Evolutionary conservation across 2,329 filamentous ascomycete genomes (phyloP).

Genomic region (Clonostachys solani): DNA sequence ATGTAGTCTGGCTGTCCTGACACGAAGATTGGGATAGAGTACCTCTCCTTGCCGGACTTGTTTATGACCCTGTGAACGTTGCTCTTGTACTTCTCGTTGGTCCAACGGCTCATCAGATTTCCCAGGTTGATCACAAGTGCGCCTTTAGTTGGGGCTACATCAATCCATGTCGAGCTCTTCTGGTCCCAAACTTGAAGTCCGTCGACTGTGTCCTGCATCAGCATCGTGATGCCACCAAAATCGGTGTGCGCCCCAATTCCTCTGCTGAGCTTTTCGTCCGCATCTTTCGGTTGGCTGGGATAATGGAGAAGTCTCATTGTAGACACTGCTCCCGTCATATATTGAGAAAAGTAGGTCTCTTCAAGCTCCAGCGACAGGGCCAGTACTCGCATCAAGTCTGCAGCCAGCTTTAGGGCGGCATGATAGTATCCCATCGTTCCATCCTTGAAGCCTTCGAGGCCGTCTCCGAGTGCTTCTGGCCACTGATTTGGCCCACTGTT

Average conservation of each 20-base stretch:
- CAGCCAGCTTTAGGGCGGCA: constrained; percentile 30
- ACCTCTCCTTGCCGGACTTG: constrained; percentile 41
- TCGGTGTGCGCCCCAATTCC: constrained; percentile 48
- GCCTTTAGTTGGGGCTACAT: constrained; percentile 31
- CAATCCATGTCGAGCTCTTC: constrained; percentile 35
- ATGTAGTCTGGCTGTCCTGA: constrained; percentile 44
- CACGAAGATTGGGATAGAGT: constrained; percentile 53
- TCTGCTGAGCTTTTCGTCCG: constrained; percentile 22
- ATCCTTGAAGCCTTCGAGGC: constrained; percentile 24
- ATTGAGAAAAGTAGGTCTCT: constrained; percentile 34
- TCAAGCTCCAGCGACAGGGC: constrained; percentile 33
- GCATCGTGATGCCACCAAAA: constrained; percentile 51
- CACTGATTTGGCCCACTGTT: constrained; percentile 36
- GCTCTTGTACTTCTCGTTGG: constrained; percentile 45
- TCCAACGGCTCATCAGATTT: constrained; percentile 45
- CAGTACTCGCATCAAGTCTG: constrained; percentile 32
- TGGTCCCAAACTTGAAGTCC: constrained; percentile 47
- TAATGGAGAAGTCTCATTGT: constrained; percentile 44
- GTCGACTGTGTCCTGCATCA: constrained; percentile 44
- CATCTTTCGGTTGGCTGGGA: constrained; percentile 30
- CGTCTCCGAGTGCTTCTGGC: constrained; percentile 26
- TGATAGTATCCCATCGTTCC: constrained; percentile 33
- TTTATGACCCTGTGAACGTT: constrained; percentile 54
- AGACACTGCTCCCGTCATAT: constrained; percentile 35
- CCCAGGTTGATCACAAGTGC: constrained; percentile 49